A percentile compares a stretch with the other conserved stretches of the same genome.
Conservation (phyloP, 192 early-diverging fungal species). For the Dimargaris xerosporica region DNA sequence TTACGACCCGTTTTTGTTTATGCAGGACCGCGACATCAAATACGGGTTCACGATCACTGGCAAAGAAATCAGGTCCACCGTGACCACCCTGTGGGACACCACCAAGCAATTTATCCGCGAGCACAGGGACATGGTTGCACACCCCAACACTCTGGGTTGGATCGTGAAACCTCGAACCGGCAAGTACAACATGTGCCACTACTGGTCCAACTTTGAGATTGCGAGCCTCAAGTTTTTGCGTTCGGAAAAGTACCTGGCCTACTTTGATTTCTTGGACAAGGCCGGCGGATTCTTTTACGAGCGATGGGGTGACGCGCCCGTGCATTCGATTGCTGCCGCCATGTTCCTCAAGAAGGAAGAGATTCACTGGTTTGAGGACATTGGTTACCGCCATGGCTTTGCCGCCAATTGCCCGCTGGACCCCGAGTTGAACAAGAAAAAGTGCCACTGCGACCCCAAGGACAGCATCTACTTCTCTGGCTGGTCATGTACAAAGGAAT, state of each 20-base stretch:
- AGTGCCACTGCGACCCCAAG: not conserved
- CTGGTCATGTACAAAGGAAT: not conserved
- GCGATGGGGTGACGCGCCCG: conserved; percentile 40
- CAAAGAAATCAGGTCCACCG: conserved; percentile 37
- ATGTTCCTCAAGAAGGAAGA: conserved; percentile 41
- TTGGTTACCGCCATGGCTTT: conserved; percentile 49
- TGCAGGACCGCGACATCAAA: conserved; percentile 47
- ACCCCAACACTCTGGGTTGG: conserved; percentile 25
- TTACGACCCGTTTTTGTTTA: conserved; percentile 55
- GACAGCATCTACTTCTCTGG: not conserved
- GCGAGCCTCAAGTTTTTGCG: conserved; percentile 40
- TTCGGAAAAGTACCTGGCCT: conserved; percentile 33
- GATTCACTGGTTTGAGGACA: conserved; percentile 60
- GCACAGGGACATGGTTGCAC: conserved; percentile 21
- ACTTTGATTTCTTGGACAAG: conserved; percentile 41
- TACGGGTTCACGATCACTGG: conserved; percentile 61
- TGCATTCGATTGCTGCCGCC: conserved; percentile 50
- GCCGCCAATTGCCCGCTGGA: conserved; percentile 48
- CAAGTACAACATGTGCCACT: conserved; percentile 54
- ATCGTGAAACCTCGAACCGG: conserved; percentile 29
- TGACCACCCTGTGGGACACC: conserved; percentile 45
- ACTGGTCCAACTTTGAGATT: conserved; percentile 71
- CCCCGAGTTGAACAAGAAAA: not conserved
- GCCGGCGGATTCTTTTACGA: conserved; percentile 50
- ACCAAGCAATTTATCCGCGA: conserved; percentile 31